phyloP scores from a whole-genome alignment of 345 rosid genomes.

The Leavenworthia alabamica region DNA sequence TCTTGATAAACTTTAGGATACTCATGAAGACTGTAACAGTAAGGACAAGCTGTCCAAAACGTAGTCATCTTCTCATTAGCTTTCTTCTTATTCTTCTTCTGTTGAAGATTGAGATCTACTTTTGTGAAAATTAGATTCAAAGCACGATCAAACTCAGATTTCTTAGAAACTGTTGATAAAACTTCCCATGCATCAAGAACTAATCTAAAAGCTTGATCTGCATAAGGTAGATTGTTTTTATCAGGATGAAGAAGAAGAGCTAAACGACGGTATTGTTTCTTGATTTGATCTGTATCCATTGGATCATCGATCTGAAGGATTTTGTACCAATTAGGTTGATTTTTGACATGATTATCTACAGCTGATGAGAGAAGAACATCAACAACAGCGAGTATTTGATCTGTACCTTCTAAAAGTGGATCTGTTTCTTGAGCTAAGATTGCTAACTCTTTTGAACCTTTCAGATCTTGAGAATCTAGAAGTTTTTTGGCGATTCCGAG shows the following conservation, averaged over 20 bases:
- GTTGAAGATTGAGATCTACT: no score
- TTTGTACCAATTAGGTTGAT: constrained; percentile 72
- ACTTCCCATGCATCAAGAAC: constrained; percentile 85
- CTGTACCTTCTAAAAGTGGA: constrained; percentile 81
- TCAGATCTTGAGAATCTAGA: constrained; percentile 59
- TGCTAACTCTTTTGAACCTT: constrained; percentile 69
- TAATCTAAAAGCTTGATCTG: constrained; percentile 78
- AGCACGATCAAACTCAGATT: constrained; percentile 53
- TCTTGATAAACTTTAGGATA: constrained; percentile 70
- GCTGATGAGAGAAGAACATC: constrained; percentile 56
- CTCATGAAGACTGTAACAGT: constrained; percentile 73
- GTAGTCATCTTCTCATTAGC: constrained; percentile 34
- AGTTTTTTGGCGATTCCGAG: constrained; percentile 86
- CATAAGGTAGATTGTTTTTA: constrained; percentile 52
- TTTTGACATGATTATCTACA: constrained; percentile 53
- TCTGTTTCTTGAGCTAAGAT: constrained; percentile 76
- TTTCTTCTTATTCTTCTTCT: constrained; percentile 23
- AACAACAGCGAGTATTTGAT: constrained; percentile 79
- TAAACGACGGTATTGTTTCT: constrained; percentile 72
- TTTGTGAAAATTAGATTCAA: no score
- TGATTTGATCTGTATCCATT: constrained; percentile 52
- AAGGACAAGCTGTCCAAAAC: constrained; percentile 97
- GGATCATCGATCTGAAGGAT: constrained; percentile 60
- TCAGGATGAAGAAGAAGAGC: constrained; percentile 89
- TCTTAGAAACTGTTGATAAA: constrained; percentile 50